phyloP scores from a whole-genome alignment of 768 basidiomycete genomes.

The Xerocomellus amylosporus region DNA sequence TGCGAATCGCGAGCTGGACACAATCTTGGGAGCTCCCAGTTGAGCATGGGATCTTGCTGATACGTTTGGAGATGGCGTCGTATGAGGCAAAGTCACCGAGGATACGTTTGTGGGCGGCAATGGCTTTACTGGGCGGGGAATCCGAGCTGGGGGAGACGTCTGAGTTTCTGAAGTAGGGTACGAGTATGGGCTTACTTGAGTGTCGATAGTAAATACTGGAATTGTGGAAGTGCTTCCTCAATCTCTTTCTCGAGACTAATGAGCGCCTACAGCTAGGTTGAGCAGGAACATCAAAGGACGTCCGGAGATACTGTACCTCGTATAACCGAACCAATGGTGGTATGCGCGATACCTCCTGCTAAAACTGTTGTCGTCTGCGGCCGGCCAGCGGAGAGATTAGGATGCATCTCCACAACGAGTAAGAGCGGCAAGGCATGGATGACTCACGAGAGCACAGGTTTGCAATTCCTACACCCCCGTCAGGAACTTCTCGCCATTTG shows the following conservation, averaged over 20 bases:
- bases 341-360: slow-evolving; percentile 54
- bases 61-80: slow-evolving; percentile 83
- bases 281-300: not conserved
- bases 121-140: slow-evolving; percentile 60
- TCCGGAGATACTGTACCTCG: slow-evolving; percentile 44
- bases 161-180: slow-evolving; percentile 13
- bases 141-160: slow-evolving; percentile 29
- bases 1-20: slow-evolving; percentile 77
- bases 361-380: slow-evolving; percentile 74
- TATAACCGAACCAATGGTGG: slow-evolving; percentile 71
- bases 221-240: slow-evolving; percentile 81
- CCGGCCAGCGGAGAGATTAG: not conserved
- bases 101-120: slow-evolving; percentile 71
- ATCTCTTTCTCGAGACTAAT: slow-evolving; percentile 81
- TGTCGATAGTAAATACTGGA: slow-evolving; percentile 78
- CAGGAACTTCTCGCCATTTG: slow-evolving; percentile 78
- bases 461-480: slow-evolving; percentile 86
- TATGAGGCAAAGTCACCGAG: slow-evolving; percentile 86
- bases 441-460: slow-evolving; percentile 73
- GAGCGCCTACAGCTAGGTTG: slow-evolving; percentile 49
- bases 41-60: slow-evolving; percentile 66
- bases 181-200: slow-evolving; percentile 47
- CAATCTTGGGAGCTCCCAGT: slow-evolving; percentile 75
- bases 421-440: slow-evolving; percentile 7
- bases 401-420: too few relatives aligned